A percentile compares a stretch with the other conserved stretches of the same genome.
phyloP scores from a whole-genome alignment of 768 basidiomycete species.

The Cystofilobasidium capitatum region DNA sequence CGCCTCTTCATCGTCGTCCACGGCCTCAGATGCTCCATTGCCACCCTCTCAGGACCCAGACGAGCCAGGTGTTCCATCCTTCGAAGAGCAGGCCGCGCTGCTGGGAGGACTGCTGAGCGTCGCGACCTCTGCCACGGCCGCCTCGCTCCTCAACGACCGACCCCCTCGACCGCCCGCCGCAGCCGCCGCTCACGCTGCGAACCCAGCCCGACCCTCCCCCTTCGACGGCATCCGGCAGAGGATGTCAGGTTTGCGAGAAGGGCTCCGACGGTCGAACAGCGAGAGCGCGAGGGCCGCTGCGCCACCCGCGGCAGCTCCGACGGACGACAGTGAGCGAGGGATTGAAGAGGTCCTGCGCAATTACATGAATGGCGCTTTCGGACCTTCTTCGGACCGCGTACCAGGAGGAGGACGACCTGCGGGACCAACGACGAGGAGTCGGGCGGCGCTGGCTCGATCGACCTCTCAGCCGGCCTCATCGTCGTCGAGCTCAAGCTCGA shows the following conservation, averaged over 20 bases:
- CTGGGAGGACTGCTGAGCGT: conserved; percentile 19
- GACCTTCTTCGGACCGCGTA: background rate
- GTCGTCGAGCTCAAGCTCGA: background rate
- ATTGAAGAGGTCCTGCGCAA: conserved; percentile 9
- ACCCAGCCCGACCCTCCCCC: background rate
- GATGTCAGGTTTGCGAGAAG: background rate
- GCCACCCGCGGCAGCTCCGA: background rate
- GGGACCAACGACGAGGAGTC: background rate
- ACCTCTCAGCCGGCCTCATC: background rate
- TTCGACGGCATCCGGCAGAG: conserved; percentile 7
- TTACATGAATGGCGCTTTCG: conserved; percentile 9
- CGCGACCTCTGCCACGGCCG: conserved; percentile 24
- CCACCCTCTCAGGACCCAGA: background rate
- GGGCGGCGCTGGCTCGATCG: background rate
- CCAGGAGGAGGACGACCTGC: too few relatives aligned
- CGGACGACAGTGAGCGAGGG: background rate
- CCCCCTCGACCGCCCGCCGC: background rate
- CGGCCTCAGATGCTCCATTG: background rate
- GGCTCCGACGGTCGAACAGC: background rate
- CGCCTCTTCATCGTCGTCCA: background rate
- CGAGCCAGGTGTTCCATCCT: background rate
- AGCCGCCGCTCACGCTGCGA: background rate
- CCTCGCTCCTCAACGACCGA: background rate
- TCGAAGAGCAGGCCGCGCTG: conserved; percentile 22
- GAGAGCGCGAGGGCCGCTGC: background rate